Evolutionary conservation across 345 rosid genomes (phyloP).

Genomic region (Excoecaria cochinchinensis): DNA sequence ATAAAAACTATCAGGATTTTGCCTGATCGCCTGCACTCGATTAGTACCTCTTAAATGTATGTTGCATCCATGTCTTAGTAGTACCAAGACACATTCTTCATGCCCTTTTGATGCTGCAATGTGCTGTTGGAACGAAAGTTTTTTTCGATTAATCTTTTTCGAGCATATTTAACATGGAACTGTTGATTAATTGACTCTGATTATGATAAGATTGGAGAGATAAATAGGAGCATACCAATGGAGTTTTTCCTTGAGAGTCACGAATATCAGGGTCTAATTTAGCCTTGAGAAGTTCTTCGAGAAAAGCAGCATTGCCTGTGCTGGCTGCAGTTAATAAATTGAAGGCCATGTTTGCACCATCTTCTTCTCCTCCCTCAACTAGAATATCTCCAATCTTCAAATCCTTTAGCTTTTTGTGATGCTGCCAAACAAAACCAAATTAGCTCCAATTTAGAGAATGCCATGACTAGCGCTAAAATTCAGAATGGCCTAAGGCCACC

Average conservation of each 20-base stretch:
- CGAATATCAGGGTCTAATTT: slow-evolving; percentile 67
- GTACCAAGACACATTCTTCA: slow-evolving; percentile 74
- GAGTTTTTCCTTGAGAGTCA: slow-evolving; percentile 70
- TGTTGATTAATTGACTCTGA: not conserved
- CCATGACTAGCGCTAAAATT: too few relatives aligned
- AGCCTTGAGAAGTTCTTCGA: slow-evolving; percentile 80
- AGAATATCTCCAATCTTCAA: slow-evolving; percentile 43
- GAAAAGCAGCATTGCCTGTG: slow-evolving; percentile 78
- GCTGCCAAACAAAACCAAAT: slow-evolving; percentile 34
- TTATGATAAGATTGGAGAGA: not conserved
- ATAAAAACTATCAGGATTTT: too few relatives aligned
- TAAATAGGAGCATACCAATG: slow-evolving; percentile 46
- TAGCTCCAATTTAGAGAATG: too few relatives aligned
- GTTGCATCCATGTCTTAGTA: slow-evolving; percentile 75
- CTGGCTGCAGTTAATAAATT: slow-evolving; percentile 53
- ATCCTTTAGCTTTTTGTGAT: slow-evolving; percentile 56
- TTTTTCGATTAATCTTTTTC: not conserved
- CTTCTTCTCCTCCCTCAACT: slow-evolving; percentile 45
- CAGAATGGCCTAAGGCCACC: too few relatives aligned
- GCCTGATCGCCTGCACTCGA: too few relatives aligned
- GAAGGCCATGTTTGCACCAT: slow-evolving; percentile 40
- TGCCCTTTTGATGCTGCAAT: slow-evolving; percentile 84
- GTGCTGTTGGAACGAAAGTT: slow-evolving; percentile 49
- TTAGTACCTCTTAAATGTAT: slow-evolving; percentile 56
- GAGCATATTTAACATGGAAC: not conserved